Conservation (phyloP, 1,284 basidiomycete species). For the Sporisorium sorghi region DNA sequence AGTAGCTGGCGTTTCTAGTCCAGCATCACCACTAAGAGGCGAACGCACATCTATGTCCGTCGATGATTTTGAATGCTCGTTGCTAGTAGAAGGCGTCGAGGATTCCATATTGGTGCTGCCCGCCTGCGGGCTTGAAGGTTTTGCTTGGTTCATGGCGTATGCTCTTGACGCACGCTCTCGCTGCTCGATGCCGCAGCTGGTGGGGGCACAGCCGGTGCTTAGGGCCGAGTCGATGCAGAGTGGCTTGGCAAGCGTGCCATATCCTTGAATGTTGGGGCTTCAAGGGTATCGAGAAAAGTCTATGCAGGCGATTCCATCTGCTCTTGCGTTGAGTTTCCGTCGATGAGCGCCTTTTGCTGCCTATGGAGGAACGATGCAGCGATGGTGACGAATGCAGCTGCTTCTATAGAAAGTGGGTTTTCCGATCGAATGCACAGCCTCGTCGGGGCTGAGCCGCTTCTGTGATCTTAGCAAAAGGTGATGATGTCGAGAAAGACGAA, state of each 20-base stretch:
- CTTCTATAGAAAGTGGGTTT: background rate
- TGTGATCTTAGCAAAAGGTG: background rate
- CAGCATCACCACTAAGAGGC: background rate
- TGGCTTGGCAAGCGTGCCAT: background rate
- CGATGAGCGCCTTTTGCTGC: background rate
- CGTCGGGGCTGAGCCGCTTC: background rate
- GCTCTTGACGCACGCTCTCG: too few relatives aligned
- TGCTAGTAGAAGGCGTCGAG: background rate
- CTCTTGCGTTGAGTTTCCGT: background rate
- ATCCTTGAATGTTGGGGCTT: background rate
- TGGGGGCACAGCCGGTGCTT: background rate
- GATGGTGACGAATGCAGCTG: background rate
- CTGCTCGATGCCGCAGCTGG: background rate
- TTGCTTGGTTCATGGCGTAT: background rate
- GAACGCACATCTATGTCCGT: background rate
- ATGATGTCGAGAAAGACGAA: background rate
- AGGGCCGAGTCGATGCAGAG: background rate
- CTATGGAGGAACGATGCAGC: background rate
- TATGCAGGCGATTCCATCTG: background rate
- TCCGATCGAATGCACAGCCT: background rate
- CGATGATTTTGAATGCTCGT: background rate
- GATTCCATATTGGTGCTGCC: background rate
- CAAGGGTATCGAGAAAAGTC: background rate
- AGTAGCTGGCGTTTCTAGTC: background rate
- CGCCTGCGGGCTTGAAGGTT: background rate